Evolutionary conservation across 805 yeast genomes (phyloP).

Genomic region (Yamadazyma nakazawae): DNA sequence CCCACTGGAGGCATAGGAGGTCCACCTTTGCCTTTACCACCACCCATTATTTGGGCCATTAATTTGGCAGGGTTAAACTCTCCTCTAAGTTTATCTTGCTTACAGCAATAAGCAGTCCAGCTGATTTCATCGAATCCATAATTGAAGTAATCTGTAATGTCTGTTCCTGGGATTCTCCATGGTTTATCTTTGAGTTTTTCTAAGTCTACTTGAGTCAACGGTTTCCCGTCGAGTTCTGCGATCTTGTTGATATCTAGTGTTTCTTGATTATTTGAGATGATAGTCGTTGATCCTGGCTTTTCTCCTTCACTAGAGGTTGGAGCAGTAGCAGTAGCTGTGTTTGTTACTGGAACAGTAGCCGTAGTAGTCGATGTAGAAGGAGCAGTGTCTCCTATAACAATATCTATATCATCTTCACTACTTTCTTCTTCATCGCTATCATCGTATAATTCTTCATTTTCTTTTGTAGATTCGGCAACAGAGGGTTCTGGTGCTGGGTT

Average conservation of each 20-base stretch:
- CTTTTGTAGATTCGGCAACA: conserved; percentile 15
- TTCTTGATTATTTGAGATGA: conserved; percentile 34
- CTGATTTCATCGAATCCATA: conserved; percentile 95
- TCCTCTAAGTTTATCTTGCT: conserved; percentile 77
- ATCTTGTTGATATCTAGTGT: conserved; percentile 65
- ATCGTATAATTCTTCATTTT: conserved; percentile 40
- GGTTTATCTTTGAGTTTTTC: conserved; percentile 90
- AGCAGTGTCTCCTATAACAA: conserved; percentile 57
- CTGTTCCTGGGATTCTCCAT: conserved; percentile 98
- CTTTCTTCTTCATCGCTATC: conserved; percentile 45
- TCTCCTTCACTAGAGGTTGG: neutral
- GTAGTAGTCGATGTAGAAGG: conserved; percentile 23
- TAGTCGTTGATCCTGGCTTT: conserved; percentile 28
- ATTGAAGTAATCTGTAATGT: conserved; percentile 89
- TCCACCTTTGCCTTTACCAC: conserved; percentile 6
- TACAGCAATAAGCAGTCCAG: conserved; percentile 89
- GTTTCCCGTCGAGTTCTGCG: conserved; percentile 75
- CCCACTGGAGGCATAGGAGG: conserved; percentile 23
- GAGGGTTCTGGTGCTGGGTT: conserved; percentile 17
- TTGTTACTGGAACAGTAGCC: conserved; percentile 12
- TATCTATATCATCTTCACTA: conserved; percentile 72
- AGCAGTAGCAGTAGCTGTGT: conserved; percentile 12
- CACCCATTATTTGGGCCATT: conserved; percentile 55
- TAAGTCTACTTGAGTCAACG: conserved; percentile 75
- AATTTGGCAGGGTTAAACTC: conserved; percentile 82